A percentile compares a stretch with the other conserved stretches of the same genome.
These are phyloP conservation scores for Trypanosoma platydactyli DNA, from an alignment of 208 protist genomes.

Conservation along the genomic window DNA sequence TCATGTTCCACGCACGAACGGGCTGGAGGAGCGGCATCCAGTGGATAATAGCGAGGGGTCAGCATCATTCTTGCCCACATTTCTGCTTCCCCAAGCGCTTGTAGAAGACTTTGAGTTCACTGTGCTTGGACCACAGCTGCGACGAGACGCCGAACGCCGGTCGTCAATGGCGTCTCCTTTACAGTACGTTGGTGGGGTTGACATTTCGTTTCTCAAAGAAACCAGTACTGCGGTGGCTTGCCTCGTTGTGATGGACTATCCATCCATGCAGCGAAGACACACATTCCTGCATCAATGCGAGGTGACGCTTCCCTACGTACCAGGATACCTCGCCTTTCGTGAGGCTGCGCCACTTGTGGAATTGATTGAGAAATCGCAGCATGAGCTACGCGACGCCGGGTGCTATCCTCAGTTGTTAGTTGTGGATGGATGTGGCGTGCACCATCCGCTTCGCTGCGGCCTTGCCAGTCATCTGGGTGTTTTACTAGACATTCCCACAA, in stretches of 20 bases:
- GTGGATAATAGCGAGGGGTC: neutral
- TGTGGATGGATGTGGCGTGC: conserved; percentile 95
- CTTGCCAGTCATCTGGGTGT: conserved; percentile 95
- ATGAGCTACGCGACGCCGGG: conserved; percentile 28
- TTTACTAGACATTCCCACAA: conserved; percentile 82
- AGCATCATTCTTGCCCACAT: neutral
- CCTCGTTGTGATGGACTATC: conserved; percentile 68
- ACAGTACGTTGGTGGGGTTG: conserved; percentile 56
- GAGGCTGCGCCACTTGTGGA: conserved; percentile 73
- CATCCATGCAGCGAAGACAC: conserved; percentile 38
- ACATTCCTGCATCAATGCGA: conserved; percentile 61
- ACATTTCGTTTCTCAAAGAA: conserved; percentile 77
- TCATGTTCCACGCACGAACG: conserved; percentile 32
- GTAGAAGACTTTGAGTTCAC: conserved; percentile 6
- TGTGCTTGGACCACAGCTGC: conserved; percentile 17
- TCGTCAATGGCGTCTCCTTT: neutral
- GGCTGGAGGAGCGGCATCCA: conserved; percentile 11
- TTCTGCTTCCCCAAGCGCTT: conserved; percentile 15
- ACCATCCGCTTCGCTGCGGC: conserved; percentile 92
- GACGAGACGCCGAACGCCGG: conserved; percentile 1
- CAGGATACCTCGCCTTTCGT: conserved; percentile 95
- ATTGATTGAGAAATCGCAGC: conserved; percentile 36
- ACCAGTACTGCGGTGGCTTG: conserved; percentile 63
- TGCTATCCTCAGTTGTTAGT: conserved; percentile 87
- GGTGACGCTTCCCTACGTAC: conserved; percentile 87